These are phyloP conservation scores for Chlorophyllum brunneum DNA, from an alignment of 768 basidiomycete genomes.

Conservation along the genomic window DNA sequence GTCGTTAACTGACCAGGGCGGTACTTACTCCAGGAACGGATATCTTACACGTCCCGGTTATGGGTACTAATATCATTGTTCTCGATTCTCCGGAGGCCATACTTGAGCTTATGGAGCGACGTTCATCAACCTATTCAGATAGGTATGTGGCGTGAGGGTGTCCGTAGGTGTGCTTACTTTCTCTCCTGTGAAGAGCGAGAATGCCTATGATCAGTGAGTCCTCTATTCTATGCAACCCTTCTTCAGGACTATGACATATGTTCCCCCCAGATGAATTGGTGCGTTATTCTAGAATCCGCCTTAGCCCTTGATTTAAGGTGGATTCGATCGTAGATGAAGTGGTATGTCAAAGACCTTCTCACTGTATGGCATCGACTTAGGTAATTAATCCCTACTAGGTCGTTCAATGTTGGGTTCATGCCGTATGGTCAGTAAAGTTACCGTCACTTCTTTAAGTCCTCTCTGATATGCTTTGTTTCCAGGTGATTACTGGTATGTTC, in stretches of 20 bases:
- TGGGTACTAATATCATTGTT: conserved; percentile 23
- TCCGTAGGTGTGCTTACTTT: too few relatives aligned
- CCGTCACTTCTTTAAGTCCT: background rate
- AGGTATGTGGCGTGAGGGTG: conserved; percentile 20
- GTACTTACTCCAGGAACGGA: conserved; percentile 23
- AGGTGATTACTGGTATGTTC: conserved; percentile 19
- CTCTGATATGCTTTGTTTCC: background rate
- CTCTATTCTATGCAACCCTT: too few relatives aligned
- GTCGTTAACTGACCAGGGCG: background rate
- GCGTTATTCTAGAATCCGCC: background rate
- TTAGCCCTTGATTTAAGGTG: background rate
- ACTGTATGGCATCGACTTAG: background rate
- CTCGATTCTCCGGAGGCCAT: conserved; percentile 35
- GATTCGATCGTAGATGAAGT: background rate
- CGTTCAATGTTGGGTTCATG: conserved; percentile 26
- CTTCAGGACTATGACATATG: background rate
- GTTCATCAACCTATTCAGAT: conserved; percentile 37
- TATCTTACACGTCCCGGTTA: conserved; percentile 24
- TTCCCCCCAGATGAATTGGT: conserved; percentile 7
- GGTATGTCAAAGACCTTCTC: background rate
- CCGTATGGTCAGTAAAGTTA: conserved; percentile 21
- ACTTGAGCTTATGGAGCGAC: conserved; percentile 38
- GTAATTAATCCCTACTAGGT: conserved; percentile 18
- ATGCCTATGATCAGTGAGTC: conserved; percentile 20
- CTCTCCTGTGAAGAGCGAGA: conserved; percentile 11